Percentiles rank a stretch among this genome's conserved stretches.
These are phyloP conservation scores for Clarireedia paspali DNA, from an alignment of 2,329 filamentous ascomycete genomes.

Conservation along the genomic window DNA sequence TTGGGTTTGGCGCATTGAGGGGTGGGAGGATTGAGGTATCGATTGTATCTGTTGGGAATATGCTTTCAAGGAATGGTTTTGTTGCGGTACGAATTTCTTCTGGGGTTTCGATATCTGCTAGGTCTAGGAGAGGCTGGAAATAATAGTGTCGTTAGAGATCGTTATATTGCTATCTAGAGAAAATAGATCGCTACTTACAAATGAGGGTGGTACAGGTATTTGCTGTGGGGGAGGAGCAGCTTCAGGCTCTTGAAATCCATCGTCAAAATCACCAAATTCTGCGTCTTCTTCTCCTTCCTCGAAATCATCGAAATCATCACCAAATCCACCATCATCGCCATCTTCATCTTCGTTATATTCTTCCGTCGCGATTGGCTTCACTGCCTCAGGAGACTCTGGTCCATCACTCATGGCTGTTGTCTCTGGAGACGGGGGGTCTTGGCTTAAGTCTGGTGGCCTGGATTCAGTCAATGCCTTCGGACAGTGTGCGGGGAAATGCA, in stretches of 20 bases:
- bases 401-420: too few species aligned
- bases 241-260: constrained; percentile 54
- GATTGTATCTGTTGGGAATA: constrained; percentile 54
- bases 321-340: constrained; percentile 44
- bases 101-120: constrained; percentile 49
- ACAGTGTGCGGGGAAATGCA: constrained; percentile 15
- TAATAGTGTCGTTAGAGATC: constrained; percentile 8
- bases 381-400: constrained; percentile 19
- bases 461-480: constrained; percentile 53
- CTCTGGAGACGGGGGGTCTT: too few species aligned
- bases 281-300: constrained; percentile 46
- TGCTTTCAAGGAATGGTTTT: constrained; percentile 57
- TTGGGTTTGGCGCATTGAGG: constrained; percentile 39
- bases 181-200: constrained; percentile 36
- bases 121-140: constrained; percentile 58
- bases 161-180: constrained; percentile 10
- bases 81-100: constrained; percentile 54
- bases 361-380: constrained; percentile 37
- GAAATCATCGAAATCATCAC: constrained; percentile 63
- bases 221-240: constrained; percentile 30
- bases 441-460: constrained; percentile 38
- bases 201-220: constrained; percentile 30
- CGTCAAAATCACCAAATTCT: constrained; percentile 49
- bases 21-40: constrained; percentile 43
- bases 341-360: constrained; percentile 53